These are phyloP conservation scores for Tieghemiomyces parasiticus DNA, from an alignment of 192 early-diverging fungal species.

Conservation along the genomic window DNA sequence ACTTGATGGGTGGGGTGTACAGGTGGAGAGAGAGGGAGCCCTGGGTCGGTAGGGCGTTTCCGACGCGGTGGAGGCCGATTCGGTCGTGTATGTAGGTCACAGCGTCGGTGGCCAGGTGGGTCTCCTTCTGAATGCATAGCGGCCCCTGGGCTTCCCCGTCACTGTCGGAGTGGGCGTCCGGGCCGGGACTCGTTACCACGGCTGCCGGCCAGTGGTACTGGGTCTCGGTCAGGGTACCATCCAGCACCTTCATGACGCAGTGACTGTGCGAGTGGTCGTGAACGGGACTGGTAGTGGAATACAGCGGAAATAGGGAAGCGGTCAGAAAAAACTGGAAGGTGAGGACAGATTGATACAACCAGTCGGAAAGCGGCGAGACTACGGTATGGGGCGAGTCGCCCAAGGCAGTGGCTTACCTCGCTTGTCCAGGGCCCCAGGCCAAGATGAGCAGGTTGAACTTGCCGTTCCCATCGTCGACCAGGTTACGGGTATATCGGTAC, in stretches of 20 bases:
- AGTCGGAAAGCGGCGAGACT: not conserved
- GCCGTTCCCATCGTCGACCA: constrained; percentile 82
- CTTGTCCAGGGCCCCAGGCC: constrained; percentile 60
- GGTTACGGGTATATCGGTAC: constrained; percentile 67
- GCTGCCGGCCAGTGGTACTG: constrained; percentile 61
- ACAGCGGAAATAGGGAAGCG: not conserved
- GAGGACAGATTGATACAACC: not conserved
- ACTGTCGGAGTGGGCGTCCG: constrained; percentile 16
- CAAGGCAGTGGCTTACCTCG: constrained; percentile 32
- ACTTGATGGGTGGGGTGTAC: constrained; percentile 75
- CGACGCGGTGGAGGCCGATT: constrained; percentile 74
- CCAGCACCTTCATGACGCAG: constrained; percentile 85
- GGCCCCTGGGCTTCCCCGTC: constrained; percentile 15
- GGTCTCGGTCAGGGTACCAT: constrained; percentile 63
- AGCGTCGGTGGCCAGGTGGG: constrained; percentile 34
- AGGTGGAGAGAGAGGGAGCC: constrained; percentile 77
- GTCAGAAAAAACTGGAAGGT: not conserved
- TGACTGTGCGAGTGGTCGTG: constrained; percentile 84
- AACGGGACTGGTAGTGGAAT: constrained; percentile 52
- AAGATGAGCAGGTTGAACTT: constrained; percentile 86
- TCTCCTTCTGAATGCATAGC: constrained; percentile 26
- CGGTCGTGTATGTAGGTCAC: constrained; percentile 85
- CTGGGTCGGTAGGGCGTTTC: constrained; percentile 35
- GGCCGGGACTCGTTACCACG: constrained; percentile 3
- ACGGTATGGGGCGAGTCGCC: not conserved